phyloP scores from a whole-genome alignment of 2,329 filamentous ascomycete species.

The Sclerotinia glacialis region DNA sequence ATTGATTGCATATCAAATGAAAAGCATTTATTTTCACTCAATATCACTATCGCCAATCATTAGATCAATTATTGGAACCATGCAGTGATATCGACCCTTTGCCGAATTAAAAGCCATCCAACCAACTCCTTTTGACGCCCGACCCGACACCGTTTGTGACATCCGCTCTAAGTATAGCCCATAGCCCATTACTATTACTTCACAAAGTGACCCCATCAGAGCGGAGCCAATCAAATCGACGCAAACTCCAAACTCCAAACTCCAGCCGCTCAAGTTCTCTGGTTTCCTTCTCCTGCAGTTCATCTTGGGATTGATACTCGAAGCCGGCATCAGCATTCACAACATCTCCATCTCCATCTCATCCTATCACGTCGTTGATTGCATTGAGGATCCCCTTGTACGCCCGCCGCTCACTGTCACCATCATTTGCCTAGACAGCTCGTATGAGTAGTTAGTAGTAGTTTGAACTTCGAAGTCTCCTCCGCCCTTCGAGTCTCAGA shows the following conservation, averaged over 20 bases:
- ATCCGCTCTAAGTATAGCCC: constrained; percentile 32
- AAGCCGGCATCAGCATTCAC: constrained; percentile 3
- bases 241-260: constrained; percentile 24
- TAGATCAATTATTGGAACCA: not conserved
- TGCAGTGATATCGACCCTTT: not conserved
- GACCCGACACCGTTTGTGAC: constrained; percentile 25
- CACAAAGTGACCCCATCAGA: constrained; percentile 18
- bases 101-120: constrained; percentile 18
- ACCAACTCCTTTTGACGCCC: constrained; percentile 23
- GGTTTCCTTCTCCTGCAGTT: constrained; percentile 28
- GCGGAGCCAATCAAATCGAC: constrained; percentile 28
- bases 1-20: constrained; percentile 9
- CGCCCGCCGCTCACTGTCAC: not conserved
- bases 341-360: not conserved
- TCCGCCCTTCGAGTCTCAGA: not conserved
- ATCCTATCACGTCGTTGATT: not conserved
- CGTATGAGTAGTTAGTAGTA: not conserved
- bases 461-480: not conserved
- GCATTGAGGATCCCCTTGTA: not conserved
- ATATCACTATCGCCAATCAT: constrained; percentile 15
- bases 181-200: constrained; percentile 23
- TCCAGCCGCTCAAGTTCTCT: constrained; percentile 27
- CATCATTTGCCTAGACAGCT: not conserved
- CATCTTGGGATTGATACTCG: constrained; percentile 10
- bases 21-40: constrained; percentile 15